Evolutionary conservation across 805 yeast genomes (phyloP), one percentile per base, ranked within the genome.

Genomic region (Candida methanosorbosa): DNA sequence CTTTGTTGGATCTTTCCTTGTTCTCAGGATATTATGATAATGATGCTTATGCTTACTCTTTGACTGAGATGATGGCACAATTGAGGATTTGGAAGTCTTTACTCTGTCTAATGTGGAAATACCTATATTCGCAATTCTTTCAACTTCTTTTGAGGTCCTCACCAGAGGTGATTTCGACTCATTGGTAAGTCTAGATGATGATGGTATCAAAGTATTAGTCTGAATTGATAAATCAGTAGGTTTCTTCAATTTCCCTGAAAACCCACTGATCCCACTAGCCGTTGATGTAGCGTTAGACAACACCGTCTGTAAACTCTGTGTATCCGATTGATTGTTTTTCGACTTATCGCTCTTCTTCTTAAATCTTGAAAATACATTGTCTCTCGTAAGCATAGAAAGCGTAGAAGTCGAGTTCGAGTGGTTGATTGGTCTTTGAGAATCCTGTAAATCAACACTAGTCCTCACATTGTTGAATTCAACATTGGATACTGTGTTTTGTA

Each of bases 381-480:
- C 54, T 30, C 18, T 44, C 18, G 41, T 43, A 27, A 42, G 27
- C 20, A 45, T 37, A 1, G 54, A 47, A 2, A 48, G 27, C 2
- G 48, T 46, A 0, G 53, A 40, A 4, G 53, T 42, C 9, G 55
- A 45, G 4, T 38, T 20, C 7, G 49, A 37, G 14, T 49, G 40
- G n/a, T 45, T 40, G 17, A 47, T 24, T 17, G 30, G 32, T 5
- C 34, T 33, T 11, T 25, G 30, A 17, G 29, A 29, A 9, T 32
- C 19, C 23, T 19, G 35, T 14, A 18, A 29, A 19, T 38, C 50
- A 13, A 38, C 27, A 28, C 46, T 43, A 11, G 46, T 23, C 15
- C 57, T 37, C 5, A 56, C 53, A 36, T 57, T 57, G 32, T 46
- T 56, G 41, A 57, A 57, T 35, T 56, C 63, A n/a, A 57, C 61